A percentile compares a stretch with the other conserved stretches of the same genome.
Evolutionary conservation across 768 basidiomycete species (phyloP).

Genomic region (Cyathus striatus): DNA sequence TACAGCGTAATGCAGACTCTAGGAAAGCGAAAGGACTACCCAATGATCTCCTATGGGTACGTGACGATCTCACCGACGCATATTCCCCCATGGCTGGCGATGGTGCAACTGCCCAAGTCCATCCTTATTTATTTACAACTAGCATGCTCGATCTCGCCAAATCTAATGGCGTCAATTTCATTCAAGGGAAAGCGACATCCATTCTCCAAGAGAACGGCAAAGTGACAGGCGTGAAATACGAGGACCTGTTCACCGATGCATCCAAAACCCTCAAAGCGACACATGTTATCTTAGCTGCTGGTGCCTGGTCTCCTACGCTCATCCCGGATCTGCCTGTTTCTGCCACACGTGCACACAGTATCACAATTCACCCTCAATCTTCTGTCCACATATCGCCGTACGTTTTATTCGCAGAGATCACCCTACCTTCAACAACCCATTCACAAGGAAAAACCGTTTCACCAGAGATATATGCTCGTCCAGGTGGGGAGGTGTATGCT

Average conservation of each 20-base stretch:
- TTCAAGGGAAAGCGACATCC: conserved; percentile 39
- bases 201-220: conserved; percentile 33
- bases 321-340: conserved; percentile 51
- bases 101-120: conserved; percentile 70
- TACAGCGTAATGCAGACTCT: conserved; percentile 10
- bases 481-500: conserved; percentile 65
- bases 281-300: conserved; percentile 74
- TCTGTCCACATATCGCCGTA: conserved; percentile 57
- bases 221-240: conserved; percentile 48
- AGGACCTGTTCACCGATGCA: conserved; percentile 17
- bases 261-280: conserved; percentile 47
- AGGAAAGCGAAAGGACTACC: conserved; percentile 33
- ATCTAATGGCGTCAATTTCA: conserved; percentile 44
- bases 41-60: conserved; percentile 48
- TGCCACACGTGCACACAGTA: conserved; percentile 69
- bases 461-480: conserved; percentile 73
- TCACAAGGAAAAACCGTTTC: conserved; percentile 23
- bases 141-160: conserved; percentile 65
- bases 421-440: conserved; percentile 10
- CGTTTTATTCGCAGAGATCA: conserved; percentile 80
- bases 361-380: conserved; percentile 51
- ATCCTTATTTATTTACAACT: conserved; percentile 69
- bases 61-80: conserved; percentile 50
- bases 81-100: conserved; percentile 55
- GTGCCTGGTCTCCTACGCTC: conserved; percentile 77